phyloP scores from a whole-genome alignment of 768 basidiomycete genomes.

The Hypholoma fasciculare region DNA sequence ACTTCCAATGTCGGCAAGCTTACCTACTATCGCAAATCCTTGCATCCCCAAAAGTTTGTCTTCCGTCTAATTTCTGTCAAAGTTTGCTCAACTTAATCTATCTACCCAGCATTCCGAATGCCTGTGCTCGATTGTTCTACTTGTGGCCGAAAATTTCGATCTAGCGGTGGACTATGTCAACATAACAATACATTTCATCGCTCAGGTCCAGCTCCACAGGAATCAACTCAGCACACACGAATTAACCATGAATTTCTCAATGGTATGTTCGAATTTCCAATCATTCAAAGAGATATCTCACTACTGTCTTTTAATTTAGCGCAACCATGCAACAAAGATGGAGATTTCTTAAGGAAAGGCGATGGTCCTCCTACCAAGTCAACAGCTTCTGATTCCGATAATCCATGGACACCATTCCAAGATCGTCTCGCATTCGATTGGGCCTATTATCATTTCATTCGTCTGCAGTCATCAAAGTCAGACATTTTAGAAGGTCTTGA shows the following conservation, averaged over 20 bases:
- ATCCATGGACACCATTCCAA: slow-evolving; percentile 26
- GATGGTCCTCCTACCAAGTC: neutral
- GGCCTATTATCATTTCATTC: slow-evolving; percentile 21
- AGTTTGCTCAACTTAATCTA: neutral
- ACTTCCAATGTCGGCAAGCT: neutral
- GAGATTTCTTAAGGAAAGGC: slow-evolving; percentile 2
- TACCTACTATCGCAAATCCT: neutral
- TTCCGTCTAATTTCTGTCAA: neutral
- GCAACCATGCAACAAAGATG: slow-evolving; percentile 12
- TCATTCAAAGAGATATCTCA: neutral
- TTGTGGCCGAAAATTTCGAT: neutral
- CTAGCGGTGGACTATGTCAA: neutral
- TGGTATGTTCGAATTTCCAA: slow-evolving; percentile 8
- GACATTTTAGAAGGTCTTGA: slow-evolving; percentile 22
- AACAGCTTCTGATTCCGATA: neutral
- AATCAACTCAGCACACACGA: slow-evolving; percentile 3
- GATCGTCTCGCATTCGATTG: slow-evolving; percentile 26
- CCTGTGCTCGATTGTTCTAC: neutral
- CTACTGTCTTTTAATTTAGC: slow-evolving; percentile 10
- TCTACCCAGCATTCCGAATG: neutral
- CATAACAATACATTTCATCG: slow-evolving; percentile 1
- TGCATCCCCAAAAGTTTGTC: neutral
- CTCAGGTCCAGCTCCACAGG: neutral
- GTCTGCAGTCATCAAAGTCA: slow-evolving; percentile 22
- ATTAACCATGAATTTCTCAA: slow-evolving; percentile 11